Evolutionary conservation across 495 filamentous ascomycete species (phyloP).

Genomic region (Xylaria palmicola): DNA sequence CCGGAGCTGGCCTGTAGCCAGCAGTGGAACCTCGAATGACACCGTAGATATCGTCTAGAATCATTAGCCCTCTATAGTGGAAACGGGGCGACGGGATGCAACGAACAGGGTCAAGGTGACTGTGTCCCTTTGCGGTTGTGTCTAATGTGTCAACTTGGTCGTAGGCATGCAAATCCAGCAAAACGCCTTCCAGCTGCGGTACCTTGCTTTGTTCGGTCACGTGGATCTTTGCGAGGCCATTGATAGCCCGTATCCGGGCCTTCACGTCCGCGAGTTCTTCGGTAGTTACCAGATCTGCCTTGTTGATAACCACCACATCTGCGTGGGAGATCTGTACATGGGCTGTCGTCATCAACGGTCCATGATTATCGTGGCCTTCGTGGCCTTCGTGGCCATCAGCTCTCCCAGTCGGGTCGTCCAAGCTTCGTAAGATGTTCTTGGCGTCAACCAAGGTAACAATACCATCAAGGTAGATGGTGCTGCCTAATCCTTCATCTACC

Average conservation of each 20-base stretch:
- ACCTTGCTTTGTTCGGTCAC: constrained; percentile 76
- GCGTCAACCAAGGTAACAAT: constrained; percentile 96
- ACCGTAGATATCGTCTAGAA: constrained; percentile 85
- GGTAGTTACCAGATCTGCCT: constrained; percentile 78
- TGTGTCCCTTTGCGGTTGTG: constrained; percentile 64
- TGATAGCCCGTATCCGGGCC: constrained; percentile 75
- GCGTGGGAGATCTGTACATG: constrained; percentile 96
- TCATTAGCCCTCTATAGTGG: constrained; percentile 15
- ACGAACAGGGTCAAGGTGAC: constrained; percentile 73
- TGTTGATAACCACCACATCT: constrained; percentile 94
- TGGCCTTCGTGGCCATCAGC: constrained; percentile 56
- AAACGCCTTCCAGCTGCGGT: constrained; percentile 75
- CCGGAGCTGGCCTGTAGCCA: constrained; percentile 54
- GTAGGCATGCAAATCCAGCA: constrained; percentile 92
- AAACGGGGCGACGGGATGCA: background rate
- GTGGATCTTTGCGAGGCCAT: constrained; percentile 83
- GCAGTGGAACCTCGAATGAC: constrained; percentile 58
- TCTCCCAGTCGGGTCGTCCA: constrained; percentile 71
- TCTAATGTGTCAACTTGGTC: constrained; percentile 72
- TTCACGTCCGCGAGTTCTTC: constrained; percentile 63
- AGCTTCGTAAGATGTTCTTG: constrained; percentile 77
- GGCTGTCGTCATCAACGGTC: constrained; percentile 77
- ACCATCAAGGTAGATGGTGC: constrained; percentile 92
- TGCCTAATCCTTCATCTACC: constrained; percentile 92
- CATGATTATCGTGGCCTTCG: constrained; percentile 44